These are phyloP conservation scores for Penicillium sp. DNA, from an alignment of 2,329 filamentous ascomycete species.

Conservation along the genomic window DNA sequence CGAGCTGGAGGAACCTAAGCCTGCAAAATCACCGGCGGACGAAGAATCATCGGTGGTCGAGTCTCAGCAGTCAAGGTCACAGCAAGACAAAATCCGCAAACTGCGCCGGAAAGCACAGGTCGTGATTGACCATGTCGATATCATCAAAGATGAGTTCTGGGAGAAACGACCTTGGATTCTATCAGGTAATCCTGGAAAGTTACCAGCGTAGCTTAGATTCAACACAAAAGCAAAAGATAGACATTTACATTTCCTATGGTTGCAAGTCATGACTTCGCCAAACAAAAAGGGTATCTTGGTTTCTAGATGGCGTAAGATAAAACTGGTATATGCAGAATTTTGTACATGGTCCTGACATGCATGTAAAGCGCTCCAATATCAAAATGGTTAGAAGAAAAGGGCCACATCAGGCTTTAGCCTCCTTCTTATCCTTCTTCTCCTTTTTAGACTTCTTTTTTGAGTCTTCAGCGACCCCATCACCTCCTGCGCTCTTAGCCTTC, in stretches of 20 bases:
- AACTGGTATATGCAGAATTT: constrained; percentile 18
- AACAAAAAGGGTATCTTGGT: constrained; percentile 37
- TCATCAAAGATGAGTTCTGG: constrained; percentile 97
- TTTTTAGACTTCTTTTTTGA: constrained; percentile 50
- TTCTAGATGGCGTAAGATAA: constrained; percentile 18
- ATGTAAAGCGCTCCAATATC: constrained; percentile 5
- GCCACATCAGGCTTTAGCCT: constrained; percentile 13
- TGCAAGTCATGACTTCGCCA: constrained; percentile 13
- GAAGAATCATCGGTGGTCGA: constrained; percentile 35
- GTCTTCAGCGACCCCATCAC: constrained; percentile 22
- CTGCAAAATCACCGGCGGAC: constrained; percentile 26
- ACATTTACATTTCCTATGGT: neutral
- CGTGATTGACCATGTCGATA: constrained; percentile 80
- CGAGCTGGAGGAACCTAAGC: constrained; percentile 61
- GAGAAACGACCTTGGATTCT: constrained; percentile 78
- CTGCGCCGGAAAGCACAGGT: constrained; percentile 75
- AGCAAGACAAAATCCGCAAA: constrained; percentile 79
- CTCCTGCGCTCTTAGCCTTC: constrained; percentile 22
- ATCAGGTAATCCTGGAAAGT: constrained; percentile 69
- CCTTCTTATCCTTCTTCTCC: constrained; percentile 39
- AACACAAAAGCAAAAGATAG: constrained; percentile 8
- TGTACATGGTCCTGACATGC: constrained; percentile 9
- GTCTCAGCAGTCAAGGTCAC: constrained; percentile 67
- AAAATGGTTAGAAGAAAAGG: constrained; percentile 37
- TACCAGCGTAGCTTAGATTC: constrained; percentile 50